Evolutionary conservation across 2,329 filamentous ascomycete genomes (phyloP).

Genomic region (Didymella pinodella): DNA sequence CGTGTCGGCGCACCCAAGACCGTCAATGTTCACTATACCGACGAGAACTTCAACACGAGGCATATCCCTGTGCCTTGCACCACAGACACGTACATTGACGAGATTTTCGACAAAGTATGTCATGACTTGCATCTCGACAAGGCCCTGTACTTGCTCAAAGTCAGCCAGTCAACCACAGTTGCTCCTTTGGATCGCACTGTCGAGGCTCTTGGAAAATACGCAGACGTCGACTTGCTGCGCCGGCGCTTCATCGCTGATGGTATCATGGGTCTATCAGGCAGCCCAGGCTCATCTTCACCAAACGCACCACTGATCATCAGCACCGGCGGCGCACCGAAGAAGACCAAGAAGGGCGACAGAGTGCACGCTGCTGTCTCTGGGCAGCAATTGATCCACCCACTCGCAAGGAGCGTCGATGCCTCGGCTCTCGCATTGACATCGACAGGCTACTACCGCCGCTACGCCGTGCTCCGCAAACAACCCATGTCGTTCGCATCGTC

Average conservation of each 20-base stretch:
- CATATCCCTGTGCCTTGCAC: slow-evolving; percentile 78
- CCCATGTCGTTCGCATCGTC: slow-evolving; percentile 80
- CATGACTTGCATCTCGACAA: slow-evolving; percentile 81
- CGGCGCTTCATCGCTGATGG: slow-evolving; percentile 79
- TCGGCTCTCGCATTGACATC: slow-evolving; percentile 48
- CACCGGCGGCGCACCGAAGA: slow-evolving; percentile 59
- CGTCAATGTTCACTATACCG: slow-evolving; percentile 75
- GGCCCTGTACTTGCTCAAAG: slow-evolving; percentile 78
- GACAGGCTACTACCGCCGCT: slow-evolving; percentile 69
- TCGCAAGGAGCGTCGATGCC: slow-evolving; percentile 66
- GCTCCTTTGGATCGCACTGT: slow-evolving; percentile 80
- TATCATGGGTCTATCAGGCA: slow-evolving; percentile 71
- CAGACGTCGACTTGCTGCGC: slow-evolving; percentile 77
- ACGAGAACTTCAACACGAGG: slow-evolving; percentile 72
- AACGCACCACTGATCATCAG: slow-evolving; percentile 68
- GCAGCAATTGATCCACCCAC: slow-evolving; percentile 63
- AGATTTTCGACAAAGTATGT: slow-evolving; percentile 81
- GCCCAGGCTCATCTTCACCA: slow-evolving; percentile 73
- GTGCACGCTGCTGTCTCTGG: slow-evolving; percentile 59
- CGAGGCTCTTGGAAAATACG: slow-evolving; percentile 76
- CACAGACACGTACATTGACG: slow-evolving; percentile 82
- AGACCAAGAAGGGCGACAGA: slow-evolving; percentile 64
- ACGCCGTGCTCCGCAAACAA: slow-evolving; percentile 82
- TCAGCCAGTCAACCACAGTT: slow-evolving; percentile 76
- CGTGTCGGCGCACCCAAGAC: slow-evolving; percentile 75